Evolutionary conservation across 177 flowering plant genomes (phyloP).

Genomic region (Vitis hybrid): DNA sequence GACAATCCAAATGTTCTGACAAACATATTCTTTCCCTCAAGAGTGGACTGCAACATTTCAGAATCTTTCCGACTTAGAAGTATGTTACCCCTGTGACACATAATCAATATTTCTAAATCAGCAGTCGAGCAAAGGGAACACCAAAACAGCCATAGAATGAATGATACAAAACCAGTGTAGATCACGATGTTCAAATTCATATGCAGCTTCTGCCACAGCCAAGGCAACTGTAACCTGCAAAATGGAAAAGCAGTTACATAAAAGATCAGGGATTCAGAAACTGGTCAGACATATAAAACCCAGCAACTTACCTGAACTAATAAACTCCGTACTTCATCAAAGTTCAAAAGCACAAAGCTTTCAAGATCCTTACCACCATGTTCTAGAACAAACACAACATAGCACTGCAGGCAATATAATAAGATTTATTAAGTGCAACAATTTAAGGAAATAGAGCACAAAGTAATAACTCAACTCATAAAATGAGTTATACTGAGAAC

Average conservation of each 20-base stretch:
- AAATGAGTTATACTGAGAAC: too few species aligned
- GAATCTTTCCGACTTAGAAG: conserved; percentile 66
- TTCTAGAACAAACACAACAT: conserved; percentile 76
- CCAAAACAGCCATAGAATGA: background rate
- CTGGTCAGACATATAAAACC: background rate
- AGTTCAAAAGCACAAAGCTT: conserved; percentile 81
- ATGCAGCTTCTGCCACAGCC: conserved; percentile 95
- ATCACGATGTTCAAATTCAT: conserved; percentile 96
- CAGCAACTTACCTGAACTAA: conserved; percentile 59
- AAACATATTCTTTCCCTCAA: conserved; percentile 62
- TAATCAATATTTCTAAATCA: conserved; percentile 9
- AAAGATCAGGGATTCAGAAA: background rate
- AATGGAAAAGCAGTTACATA: conserved; percentile 6
- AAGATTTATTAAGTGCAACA: conserved; percentile 3
- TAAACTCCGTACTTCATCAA: conserved; percentile 78
- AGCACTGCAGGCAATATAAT: conserved; percentile 53
- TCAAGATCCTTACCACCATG: conserved; percentile 96
- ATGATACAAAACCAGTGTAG: conserved; percentile 68
- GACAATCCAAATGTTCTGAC: conserved; percentile 63
- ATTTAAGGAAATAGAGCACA: background rate
- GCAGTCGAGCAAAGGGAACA: conserved; percentile 4
- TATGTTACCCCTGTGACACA: conserved; percentile 81
- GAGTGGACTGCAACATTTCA: conserved; percentile 43
- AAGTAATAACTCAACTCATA: too few species aligned
- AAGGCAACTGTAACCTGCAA: conserved; percentile 81